Percentiles rank a stretch among this genome's conserved stretches.
These are phyloP conservation scores for Somion occarium DNA, from an alignment of 1,284 basidiomycete genomes.

Conservation along the genomic window DNA sequence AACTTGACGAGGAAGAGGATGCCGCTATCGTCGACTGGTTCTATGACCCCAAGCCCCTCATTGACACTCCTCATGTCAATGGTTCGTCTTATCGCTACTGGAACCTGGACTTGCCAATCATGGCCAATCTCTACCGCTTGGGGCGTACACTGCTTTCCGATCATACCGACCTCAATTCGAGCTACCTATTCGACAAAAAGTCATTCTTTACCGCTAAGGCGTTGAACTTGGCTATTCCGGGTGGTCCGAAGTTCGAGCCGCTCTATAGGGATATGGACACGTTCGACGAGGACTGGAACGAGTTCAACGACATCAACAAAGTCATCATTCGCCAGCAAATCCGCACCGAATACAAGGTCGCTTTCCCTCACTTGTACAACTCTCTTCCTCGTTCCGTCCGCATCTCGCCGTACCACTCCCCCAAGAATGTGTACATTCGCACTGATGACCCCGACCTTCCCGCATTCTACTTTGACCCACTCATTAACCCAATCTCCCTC, in stretches of 20 bases:
- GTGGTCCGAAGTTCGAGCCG: conserved; percentile 97
- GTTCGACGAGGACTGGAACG: conserved; percentile 99
- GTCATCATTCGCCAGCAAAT: conserved; percentile 99
- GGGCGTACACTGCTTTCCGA: conserved; percentile 93
- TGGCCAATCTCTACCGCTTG: conserved; percentile 96
- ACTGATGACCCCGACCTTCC: conserved; percentile 98
- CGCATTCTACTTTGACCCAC: conserved; percentile 99
- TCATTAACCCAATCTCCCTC: conserved; percentile 94
- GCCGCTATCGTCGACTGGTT: conserved; percentile 97
- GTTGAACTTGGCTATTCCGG: conserved; percentile 97
- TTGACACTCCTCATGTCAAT: conserved; percentile 87
- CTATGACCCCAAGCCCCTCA: conserved; percentile 94
- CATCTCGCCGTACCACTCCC: conserved; percentile 88
- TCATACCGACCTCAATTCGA: conserved; percentile 84
- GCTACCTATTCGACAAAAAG: conserved; percentile 96
- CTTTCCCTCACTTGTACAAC: conserved; percentile 99
- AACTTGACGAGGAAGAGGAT: conserved; percentile 94
- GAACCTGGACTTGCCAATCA: conserved; percentile 88
- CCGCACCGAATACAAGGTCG: conserved; percentile 98
- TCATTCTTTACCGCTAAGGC: conserved; percentile 98
- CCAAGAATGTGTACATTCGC: conserved; percentile 98
- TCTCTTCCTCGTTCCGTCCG: conserved; percentile 94
- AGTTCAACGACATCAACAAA: conserved; percentile 99
- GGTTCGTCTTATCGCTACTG: conserved; percentile 93
- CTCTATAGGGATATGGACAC: conserved; percentile 93